Base-by-base conservation (phyloP, 2,329 filamentous ascomycete species). In the Phialophora expanda region DNA sequence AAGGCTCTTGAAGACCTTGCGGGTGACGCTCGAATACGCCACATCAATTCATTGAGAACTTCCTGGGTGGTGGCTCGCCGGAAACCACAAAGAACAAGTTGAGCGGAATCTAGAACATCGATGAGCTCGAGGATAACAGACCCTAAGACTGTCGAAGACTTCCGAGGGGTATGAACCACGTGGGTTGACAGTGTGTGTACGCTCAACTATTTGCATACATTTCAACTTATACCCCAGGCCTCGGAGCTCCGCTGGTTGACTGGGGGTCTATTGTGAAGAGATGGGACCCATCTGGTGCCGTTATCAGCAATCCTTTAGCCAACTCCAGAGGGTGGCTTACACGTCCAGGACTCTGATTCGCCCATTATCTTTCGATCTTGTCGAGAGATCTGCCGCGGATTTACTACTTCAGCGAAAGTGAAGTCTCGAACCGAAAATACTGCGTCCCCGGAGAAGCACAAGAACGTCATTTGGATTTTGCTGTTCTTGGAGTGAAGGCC, bases 401-500 rank as follows among this genome's bases (percentile, higher is more conserved):
- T 61, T 70, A 51, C 64, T 64, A 9, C 48, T 61, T 41, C 55
- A 50, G 51, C 22, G 48, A 61, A 46, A 54, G 38, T 54, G 28
- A 38, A 55, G 62, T 61, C 62, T 64, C 50, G 28, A 65, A 59
- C 50, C 32, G 38, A 38, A 48, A 58, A 24, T 41, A 22, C 24
- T 55, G 22, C n/a, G 48, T 66, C 67, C 69, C 67, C 67, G 67
- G 69, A 70, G 69, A 71, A 66, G 61, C 24, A 61, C 34, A 65
- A 57, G n/a, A 67, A 61, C 63, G 58, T 70, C 69, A 67, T 57
- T 60, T 69, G 65, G 32, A 26, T 2, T 54, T 34, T 59, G 32
- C 1, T 11, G 28, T 51, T 7, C 24, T 54, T 30, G 26, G 34
- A 48, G 26, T 41, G 38, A 34, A 11, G 50, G 20, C 51, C 38